Percentiles rank a stretch among this genome's conserved stretches.
phyloP scores from a whole-genome alignment of 2,329 filamentous ascomycete species.

The Ascochyta koolunga region DNA sequence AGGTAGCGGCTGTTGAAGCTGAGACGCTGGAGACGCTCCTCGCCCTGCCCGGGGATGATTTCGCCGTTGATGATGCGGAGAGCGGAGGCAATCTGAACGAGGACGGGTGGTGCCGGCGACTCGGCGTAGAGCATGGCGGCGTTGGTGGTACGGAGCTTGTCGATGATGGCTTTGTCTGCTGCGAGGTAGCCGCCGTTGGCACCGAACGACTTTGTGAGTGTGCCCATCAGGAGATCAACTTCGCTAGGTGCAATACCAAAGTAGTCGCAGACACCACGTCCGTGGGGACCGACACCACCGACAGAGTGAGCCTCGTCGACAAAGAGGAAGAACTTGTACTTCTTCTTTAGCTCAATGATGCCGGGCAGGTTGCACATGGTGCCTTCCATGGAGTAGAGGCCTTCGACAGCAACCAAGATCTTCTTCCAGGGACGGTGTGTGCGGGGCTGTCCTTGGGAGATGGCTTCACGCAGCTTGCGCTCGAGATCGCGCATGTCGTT shows the following conservation, averaged over 20 bases:
- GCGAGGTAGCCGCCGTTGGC: constrained; percentile 97
- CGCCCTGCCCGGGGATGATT: constrained; percentile 85
- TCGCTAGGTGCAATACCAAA: constrained; percentile 87
- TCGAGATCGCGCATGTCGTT: constrained; percentile 93
- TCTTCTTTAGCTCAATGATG: constrained; percentile 82
- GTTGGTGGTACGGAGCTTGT: constrained; percentile 86
- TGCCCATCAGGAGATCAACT: constrained; percentile 97
- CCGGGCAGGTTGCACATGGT: constrained; percentile 98
- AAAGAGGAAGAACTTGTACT: constrained; percentile 97
- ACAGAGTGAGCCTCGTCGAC: constrained; percentile 97
- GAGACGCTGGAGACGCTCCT: constrained; percentile 92
- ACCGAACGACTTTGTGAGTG: constrained; percentile 96
- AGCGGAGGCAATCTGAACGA: constrained; percentile 88
- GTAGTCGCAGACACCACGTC: constrained; percentile 95
- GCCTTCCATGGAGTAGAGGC: constrained; percentile 98
- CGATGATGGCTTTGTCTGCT: constrained; percentile 86
- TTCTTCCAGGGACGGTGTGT: constrained; percentile 99
- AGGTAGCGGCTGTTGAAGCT: constrained; percentile 99
- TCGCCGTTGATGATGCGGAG: constrained; percentile 90
- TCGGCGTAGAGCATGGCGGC: constrained; percentile 87
- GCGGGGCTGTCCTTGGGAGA: constrained; percentile 94
- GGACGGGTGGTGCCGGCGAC: constrained; percentile 82
- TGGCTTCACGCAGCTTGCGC: constrained; percentile 83
- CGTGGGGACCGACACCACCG: constrained; percentile 85
- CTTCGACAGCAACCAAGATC: constrained; percentile 94